phyloP scores from a whole-genome alignment of 257 asterid species.

The Solanum tarijense region DNA sequence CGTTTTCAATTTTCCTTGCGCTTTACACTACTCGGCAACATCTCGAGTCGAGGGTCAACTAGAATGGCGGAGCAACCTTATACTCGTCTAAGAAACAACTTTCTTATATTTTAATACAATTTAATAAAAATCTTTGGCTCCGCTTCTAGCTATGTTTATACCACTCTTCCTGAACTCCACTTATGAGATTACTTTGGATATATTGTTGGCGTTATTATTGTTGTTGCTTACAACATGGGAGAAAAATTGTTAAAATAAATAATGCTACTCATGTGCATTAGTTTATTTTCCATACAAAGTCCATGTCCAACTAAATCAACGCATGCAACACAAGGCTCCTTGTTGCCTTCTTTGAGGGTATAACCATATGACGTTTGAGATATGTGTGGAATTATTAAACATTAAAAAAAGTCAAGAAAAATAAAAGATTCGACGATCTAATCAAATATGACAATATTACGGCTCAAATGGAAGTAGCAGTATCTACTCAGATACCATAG shows the following conservation, averaged over 20 bases:
- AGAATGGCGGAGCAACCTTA: neutral
- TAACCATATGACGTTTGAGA: neutral
- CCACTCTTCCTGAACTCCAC: neutral
- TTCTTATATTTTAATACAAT: neutral
- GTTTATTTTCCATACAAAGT: neutral
- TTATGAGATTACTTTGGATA: neutral
- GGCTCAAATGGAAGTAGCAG: neutral
- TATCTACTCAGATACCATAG: neutral
- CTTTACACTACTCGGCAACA: neutral
- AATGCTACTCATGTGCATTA: neutral
- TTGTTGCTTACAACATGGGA: neutral
- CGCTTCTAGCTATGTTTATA: neutral
- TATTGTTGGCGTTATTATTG: neutral
- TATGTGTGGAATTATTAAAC: neutral
- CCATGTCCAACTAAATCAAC: neutral
- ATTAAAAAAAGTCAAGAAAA: neutral
- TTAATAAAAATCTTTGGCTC: neutral
- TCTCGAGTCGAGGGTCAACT: neutral
- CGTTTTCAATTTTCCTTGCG: neutral
- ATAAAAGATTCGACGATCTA: neutral
- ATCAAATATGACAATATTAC: neutral
- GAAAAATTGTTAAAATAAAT: neutral
- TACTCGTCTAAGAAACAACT: neutral
- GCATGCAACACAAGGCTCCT: neutral
- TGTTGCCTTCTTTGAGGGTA: neutral